Base-by-base conservation (phyloP, 306 rosid species). In the Sphenostylis stenocarpa region DNA sequence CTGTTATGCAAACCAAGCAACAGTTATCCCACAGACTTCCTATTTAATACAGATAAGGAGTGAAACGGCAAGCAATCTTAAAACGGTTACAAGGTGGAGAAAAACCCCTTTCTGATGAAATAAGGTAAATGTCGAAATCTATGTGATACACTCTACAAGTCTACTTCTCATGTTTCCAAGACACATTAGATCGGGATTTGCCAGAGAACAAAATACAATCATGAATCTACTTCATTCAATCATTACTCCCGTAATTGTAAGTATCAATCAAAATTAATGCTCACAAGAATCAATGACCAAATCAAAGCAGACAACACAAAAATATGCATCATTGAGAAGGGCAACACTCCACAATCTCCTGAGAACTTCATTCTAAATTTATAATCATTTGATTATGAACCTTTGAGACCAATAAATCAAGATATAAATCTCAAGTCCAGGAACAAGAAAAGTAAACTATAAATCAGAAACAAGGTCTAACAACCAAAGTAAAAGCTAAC, bases 391-490 rank as follows among this genome's bases (percentile, higher is more conserved):
- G 17, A 61, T 67, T 0, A 64, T 48, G 8, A 82, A 33, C 76
- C 48, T 26, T 45, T 45, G 70, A 52, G 19, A 17, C 75, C 31
- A 69, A 62, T 2, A 66, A 66, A 56, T 19, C 12, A 65, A 19
- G 33, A 72, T 48, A 14, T 44, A 24, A 63, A 44, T 20, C 38
- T 63, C 39, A 62, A 16, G 19, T 48, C 60, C 24, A 4, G 7
- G 45, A 61, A 64, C 70, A 63, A 67, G 20, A 61, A 76, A 38
- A 11, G 3, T 19, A 51, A 21, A 36, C 34, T 49, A 60, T 17
- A 36, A 23, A 67, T 69, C 73, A 60, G 70, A 73, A 78, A 17
- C 62, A 74, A 60, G 55, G 67, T 60, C 55, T 66, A 28, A 55
- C 17, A 52, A n/a, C 34, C 38, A 23, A 34, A 39, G n/a, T 4